Evolutionary conservation across 306 rosid genomes (phyloP).

Genomic region (Cucurbita maxima): DNA sequence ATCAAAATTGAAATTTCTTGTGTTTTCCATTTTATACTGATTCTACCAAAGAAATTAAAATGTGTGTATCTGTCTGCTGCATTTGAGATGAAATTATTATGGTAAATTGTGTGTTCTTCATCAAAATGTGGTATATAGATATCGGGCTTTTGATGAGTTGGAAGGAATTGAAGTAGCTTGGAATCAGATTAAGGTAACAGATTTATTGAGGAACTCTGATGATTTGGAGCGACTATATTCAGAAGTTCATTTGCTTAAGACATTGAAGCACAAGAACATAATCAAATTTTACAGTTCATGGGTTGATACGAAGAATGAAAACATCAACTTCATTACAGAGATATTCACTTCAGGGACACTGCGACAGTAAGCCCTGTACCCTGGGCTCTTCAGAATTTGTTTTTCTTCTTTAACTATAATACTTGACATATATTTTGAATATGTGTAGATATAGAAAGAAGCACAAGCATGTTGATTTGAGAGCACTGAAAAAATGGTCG

Average conservation of each 20-base stretch:
- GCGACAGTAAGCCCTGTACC: constrained; percentile 54
- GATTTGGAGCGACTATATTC: constrained; percentile 88
- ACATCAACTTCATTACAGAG: constrained; percentile 86
- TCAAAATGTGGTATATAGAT: constrained; percentile 37
- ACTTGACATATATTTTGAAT: neutral
- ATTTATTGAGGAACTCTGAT: constrained; percentile 60
- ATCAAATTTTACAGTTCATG: constrained; percentile 82
- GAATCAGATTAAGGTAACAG: constrained; percentile 91
- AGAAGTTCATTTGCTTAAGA: constrained; percentile 86
- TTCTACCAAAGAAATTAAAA: neutral
- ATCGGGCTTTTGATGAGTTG: constrained; percentile 87
- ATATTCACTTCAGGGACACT: constrained; percentile 87
- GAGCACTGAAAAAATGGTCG: constrained; percentile 98
- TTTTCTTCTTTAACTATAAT: neutral
- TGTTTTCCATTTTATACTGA: neutral
- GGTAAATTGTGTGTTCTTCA: constrained; percentile 31
- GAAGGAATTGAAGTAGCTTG: constrained; percentile 99
- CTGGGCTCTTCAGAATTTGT: neutral
- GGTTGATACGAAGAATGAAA: constrained; percentile 64
- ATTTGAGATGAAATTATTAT: neutral
- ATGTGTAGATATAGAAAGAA: constrained; percentile 64
- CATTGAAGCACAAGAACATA: constrained; percentile 88
- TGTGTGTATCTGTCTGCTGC: too few relatives aligned
- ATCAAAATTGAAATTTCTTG: neutral
- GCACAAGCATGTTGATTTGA: constrained; percentile 89